Evolutionary conservation across 768 basidiomycete species (phyloP), one percentile per base, ranked within the genome.

Genomic region (Cystofilobasidium ferigula): DNA sequence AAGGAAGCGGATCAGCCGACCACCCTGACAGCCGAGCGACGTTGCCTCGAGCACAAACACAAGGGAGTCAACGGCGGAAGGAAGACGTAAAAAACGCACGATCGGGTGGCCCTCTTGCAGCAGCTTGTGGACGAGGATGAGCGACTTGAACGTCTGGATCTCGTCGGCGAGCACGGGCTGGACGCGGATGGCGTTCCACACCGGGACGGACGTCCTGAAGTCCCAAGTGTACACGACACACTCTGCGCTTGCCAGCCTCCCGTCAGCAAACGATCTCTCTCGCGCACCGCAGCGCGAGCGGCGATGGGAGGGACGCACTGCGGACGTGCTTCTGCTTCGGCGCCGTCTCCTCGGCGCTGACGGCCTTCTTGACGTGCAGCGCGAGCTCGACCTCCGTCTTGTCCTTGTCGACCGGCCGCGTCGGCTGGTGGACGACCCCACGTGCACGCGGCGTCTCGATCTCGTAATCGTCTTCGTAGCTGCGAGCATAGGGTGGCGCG

Each of bases 181-280:
- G 2, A 98, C 95, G 35, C 95, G 83, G 9, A 99, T 81, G 34
- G 90, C 91, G 71, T 89, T 91, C 95, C 95, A 99, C 75, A 98
- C 97, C 8, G 93, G 93, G 71, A 89, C 85, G 40, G 93, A 97
- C 24, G 92, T 88, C 73, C 97, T 93, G 73, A 98, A 98, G 76
- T 99, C 95, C 93, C 93, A 97, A 9, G 95, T 98, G 77, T 92
- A 99, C 30, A 98, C 89, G 75, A 99, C 97, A 72, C 88, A 90
- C 80, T 97, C 94, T 98, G 45, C n/a, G n/a, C n/a, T n/a, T n/a
- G n/a, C n/a, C n/a, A n/a, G n/a, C n/a, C n/a, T n/a, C n/a, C n/a
- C n/a, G n/a, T n/a, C n/a, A n/a, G n/a, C n/a, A n/a, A n/a, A n/a
- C n/a, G n/a, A n/a, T n/a, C n/a, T n/a, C n/a, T n/a, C n/a, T n/a